phyloP scores from a whole-genome alignment of 2,329 filamentous ascomycete genomes.

The Lecanicillium sp. region DNA sequence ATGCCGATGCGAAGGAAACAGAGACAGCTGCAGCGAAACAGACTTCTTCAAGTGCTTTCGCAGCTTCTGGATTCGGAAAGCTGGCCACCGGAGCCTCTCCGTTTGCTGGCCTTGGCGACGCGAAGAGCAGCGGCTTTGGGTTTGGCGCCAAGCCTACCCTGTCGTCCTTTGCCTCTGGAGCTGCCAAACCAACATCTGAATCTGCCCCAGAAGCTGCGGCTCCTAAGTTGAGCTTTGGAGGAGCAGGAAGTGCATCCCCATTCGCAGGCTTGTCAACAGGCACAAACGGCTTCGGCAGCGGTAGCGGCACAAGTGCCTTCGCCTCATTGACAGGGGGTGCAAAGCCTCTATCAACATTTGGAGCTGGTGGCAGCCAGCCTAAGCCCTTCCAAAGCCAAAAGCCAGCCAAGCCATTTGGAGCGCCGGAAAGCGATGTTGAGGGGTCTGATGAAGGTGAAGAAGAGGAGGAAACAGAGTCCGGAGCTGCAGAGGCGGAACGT shows the following conservation, averaged over 20 bases:
- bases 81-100: conserved; percentile 57
- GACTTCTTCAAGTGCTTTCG: conserved; percentile 56
- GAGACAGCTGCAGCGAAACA: conserved; percentile 11
- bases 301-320: conserved; percentile 26
- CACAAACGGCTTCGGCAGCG: conserved; percentile 41
- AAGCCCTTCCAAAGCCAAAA: conserved; percentile 29
- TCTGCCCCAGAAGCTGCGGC: conserved; percentile 20
- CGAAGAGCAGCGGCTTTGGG: conserved; percentile 43
- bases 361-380: conserved; percentile 42
- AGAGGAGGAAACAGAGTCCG: conserved; percentile 30
- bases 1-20: neutral
- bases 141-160: conserved; percentile 28
- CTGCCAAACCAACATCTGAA: conserved; percentile 17
- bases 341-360: conserved; percentile 59
- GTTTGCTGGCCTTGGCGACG: conserved; percentile 49
- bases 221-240: conserved; percentile 44
- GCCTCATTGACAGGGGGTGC: conserved; percentile 23
- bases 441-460: conserved; percentile 32
- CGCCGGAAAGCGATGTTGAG: conserved; percentile 59
- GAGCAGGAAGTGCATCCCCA: conserved; percentile 33
- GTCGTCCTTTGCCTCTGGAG: conserved; percentile 25
- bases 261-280: conserved; percentile 36
- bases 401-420: conserved; percentile 67
- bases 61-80: conserved; percentile 59
- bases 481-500: conserved; percentile 41